These are phyloP conservation scores for Pichia cactophila DNA, from an alignment of 1,139 yeast genomes.

Conservation along the genomic window DNA sequence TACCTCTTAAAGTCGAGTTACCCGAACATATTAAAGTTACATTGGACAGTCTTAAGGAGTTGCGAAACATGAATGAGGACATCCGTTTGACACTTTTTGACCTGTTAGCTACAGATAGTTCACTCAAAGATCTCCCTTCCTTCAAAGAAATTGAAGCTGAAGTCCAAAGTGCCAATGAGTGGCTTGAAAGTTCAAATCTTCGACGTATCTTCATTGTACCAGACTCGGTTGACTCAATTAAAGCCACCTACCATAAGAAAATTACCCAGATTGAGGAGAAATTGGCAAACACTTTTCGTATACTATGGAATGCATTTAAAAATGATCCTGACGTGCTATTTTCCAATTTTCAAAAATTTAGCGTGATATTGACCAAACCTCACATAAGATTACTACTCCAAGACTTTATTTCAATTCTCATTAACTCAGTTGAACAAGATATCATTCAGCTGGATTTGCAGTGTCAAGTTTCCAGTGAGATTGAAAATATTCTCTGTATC, in stretches of 20 bases:
- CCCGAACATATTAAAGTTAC: slow-evolving; percentile 21
- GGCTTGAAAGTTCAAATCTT: slow-evolving; percentile 12
- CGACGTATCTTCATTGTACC: not conserved
- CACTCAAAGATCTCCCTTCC: slow-evolving; percentile 6
- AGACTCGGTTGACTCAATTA: slow-evolving; percentile 12
- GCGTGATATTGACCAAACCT: slow-evolving; percentile 41
- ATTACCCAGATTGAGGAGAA: slow-evolving; percentile 39
- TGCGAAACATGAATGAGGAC: not conserved
- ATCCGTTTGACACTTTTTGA: slow-evolving; percentile 1
- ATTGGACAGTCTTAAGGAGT: slow-evolving; percentile 20
- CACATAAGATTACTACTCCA: slow-evolving; percentile 46
- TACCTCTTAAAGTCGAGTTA: slow-evolving; percentile 53
- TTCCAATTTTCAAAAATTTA: slow-evolving; percentile 40
- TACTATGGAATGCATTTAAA: slow-evolving; percentile 32
- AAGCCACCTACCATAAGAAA: slow-evolving; percentile 35
- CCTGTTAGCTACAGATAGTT: slow-evolving; percentile 24
- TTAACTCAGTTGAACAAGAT: slow-evolving; percentile 41
- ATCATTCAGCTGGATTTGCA: slow-evolving; percentile 35
- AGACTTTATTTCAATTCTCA: slow-evolving; percentile 45
- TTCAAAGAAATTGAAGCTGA: slow-evolving; percentile 21
- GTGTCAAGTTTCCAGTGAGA: slow-evolving; percentile 31
- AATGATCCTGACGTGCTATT: slow-evolving; percentile 42
- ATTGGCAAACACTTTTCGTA: slow-evolving; percentile 35
- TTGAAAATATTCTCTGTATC: slow-evolving; percentile 30
- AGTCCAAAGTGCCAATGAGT: slow-evolving; percentile 33